Percentiles rank a stretch among this genome's conserved stretches.
These are phyloP conservation scores for Leccinum longicurvipes DNA, from an alignment of 768 basidiomycete genomes.

Conservation along the genomic window DNA sequence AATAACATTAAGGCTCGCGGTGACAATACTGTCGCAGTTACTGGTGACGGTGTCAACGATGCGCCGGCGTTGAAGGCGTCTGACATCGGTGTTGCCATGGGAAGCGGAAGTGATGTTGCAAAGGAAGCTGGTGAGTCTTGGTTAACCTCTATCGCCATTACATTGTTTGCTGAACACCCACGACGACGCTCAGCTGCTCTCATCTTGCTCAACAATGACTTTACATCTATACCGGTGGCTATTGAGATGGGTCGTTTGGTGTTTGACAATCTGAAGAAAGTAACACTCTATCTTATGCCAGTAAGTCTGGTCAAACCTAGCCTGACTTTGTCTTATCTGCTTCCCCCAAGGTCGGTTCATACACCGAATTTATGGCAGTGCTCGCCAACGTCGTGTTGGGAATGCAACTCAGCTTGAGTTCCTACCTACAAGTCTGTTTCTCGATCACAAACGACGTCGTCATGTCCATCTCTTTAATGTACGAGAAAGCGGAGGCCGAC, in stretches of 20 bases:
- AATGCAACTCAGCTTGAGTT: slow-evolving; percentile 55
- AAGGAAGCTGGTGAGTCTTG: slow-evolving; percentile 49
- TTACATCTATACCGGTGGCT: slow-evolving; percentile 54
- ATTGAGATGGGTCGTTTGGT: slow-evolving; percentile 58
- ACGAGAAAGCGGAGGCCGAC: slow-evolving; percentile 50
- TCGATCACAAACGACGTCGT: slow-evolving; percentile 52
- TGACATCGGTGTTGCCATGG: slow-evolving; percentile 56
- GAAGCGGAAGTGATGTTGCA: slow-evolving; percentile 46
- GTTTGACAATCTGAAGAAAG: slow-evolving; percentile 58
- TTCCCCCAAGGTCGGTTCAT: slow-evolving; percentile 43
- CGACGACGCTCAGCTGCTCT: slow-evolving; percentile 33
- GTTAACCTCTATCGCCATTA: background rate
- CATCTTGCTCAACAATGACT: slow-evolving; percentile 56
- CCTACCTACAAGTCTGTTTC: slow-evolving; percentile 54
- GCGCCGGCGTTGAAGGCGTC: slow-evolving; percentile 49
- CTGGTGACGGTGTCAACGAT: slow-evolving; percentile 59
- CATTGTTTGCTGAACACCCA: background rate
- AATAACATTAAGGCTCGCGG: slow-evolving; percentile 47
- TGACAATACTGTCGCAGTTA: slow-evolving; percentile 49
- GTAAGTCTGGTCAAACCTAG: slow-evolving; percentile 18
- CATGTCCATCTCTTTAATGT: slow-evolving; percentile 49
- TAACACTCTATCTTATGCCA: slow-evolving; percentile 45
- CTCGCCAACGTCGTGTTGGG: slow-evolving; percentile 55
- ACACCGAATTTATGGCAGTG: slow-evolving; percentile 57
- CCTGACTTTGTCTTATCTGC: background rate